Percentiles rank a stretch among this genome's conserved stretches.
phyloP scores from a whole-genome alignment of 2,329 filamentous ascomycete genomes.

The Xylaria sp. region DNA sequence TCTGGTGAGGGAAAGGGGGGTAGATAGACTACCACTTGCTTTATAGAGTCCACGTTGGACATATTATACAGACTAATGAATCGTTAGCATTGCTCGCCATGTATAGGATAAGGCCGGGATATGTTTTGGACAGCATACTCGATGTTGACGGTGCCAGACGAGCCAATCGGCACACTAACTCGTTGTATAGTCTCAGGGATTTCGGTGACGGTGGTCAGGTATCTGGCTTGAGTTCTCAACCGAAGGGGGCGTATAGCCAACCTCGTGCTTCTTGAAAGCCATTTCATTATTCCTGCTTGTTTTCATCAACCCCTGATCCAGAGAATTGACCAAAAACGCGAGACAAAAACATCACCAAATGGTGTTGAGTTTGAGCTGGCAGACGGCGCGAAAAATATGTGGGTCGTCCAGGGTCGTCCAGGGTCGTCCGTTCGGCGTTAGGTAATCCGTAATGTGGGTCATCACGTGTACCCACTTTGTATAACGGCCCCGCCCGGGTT shows the following conservation, averaged over 20 bases:
- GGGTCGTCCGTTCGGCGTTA: too few relatives aligned
- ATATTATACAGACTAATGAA: constrained; percentile 45
- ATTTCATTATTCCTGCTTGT: constrained; percentile 14
- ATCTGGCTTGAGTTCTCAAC: constrained; percentile 11
- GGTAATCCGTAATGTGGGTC: too few relatives aligned
- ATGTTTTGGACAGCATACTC: constrained; percentile 38
- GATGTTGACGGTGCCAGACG: constrained; percentile 44
- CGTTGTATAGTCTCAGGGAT: constrained; percentile 34
- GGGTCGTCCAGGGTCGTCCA: too few relatives aligned
- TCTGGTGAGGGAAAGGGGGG: constrained; percentile 41
- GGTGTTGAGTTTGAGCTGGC: too few relatives aligned
- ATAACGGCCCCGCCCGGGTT: too few relatives aligned
- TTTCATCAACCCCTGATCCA: neutral
- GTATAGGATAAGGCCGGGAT: neutral
- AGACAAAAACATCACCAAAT: too few relatives aligned
- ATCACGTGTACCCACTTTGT: too few relatives aligned
- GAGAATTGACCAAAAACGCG: neutral
- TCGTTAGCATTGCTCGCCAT: constrained; percentile 21
- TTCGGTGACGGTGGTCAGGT: constrained; percentile 21
- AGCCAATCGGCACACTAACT: constrained; percentile 44
- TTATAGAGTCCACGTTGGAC: constrained; percentile 31
- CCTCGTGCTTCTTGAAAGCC: constrained; percentile 14
- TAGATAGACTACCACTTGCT: constrained; percentile 51
- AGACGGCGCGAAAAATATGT: too few relatives aligned
- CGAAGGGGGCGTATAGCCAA: constrained; percentile 8